Conservation (phyloP, 1,284 basidiomycete genomes). For the Ganoderma lingzhi region DNA sequence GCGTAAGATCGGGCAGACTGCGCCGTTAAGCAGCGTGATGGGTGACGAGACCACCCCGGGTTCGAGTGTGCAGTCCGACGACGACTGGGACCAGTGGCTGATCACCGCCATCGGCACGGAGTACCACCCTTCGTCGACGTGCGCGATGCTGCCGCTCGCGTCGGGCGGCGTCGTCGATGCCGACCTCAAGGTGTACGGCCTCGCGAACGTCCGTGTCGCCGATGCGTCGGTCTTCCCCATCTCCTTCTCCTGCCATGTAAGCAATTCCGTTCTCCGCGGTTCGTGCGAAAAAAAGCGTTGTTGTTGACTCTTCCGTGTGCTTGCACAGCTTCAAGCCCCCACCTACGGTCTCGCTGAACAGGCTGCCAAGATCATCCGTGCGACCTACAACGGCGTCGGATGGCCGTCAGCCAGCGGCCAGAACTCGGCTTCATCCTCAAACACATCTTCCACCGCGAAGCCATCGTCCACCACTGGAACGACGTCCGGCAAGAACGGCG, state of each 20-base stretch:
- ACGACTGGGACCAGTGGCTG: slow-evolving; percentile 57
- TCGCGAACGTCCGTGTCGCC: slow-evolving; percentile 40
- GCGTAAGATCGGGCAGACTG: slow-evolving; percentile 50
- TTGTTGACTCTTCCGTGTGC: background rate
- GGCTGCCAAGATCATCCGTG: slow-evolving; percentile 67
- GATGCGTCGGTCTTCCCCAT: slow-evolving; percentile 59
- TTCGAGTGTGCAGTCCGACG: slow-evolving; percentile 48
- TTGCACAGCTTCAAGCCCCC: slow-evolving; percentile 55
- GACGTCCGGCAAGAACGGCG: slow-evolving; percentile 18
- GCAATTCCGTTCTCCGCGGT: background rate
- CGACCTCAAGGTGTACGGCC: slow-evolving; percentile 69
- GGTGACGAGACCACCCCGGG: slow-evolving; percentile 51
- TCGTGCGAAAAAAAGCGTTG: background rate
- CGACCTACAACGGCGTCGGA: slow-evolving; percentile 47
- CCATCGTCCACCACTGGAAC: slow-evolving; percentile 9
- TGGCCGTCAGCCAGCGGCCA: slow-evolving; percentile 31
- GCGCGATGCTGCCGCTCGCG: slow-evolving; percentile 68
- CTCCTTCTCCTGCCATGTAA: slow-evolving; percentile 55
- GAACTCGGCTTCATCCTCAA: slow-evolving; percentile 15
- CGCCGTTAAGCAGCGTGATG: slow-evolving; percentile 47
- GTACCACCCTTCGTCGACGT: slow-evolving; percentile 68
- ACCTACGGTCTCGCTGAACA: slow-evolving; percentile 79
- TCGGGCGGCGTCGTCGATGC: slow-evolving; percentile 74
- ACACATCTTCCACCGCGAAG: slow-evolving; percentile 6
- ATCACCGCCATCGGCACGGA: slow-evolving; percentile 49